Percentiles rank a stretch among this genome's conserved stretches.
Evolutionary conservation across 164 flowering plant species (phyloP).

Genomic region (Liriodendron chinense): DNA sequence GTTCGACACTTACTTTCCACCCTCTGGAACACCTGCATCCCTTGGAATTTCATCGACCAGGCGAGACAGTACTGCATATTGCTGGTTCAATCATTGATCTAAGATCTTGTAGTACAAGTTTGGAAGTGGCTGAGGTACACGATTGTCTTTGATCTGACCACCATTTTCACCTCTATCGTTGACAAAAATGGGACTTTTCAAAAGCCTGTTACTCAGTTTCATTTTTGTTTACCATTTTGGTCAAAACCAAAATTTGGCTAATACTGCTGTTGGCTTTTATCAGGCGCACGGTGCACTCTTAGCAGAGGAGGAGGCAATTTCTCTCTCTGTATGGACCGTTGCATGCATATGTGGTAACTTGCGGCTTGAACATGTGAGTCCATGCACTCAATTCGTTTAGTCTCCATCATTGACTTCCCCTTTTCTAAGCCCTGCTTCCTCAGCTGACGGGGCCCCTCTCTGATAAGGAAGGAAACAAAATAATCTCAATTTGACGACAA

Average conservation of each 20-base stretch:
- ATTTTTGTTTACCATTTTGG: not conserved
- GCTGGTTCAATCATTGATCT: conserved; percentile 79
- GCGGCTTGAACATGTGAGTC: conserved; percentile 81
- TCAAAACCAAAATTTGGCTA: not conserved
- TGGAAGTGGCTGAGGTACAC: conserved; percentile 79
- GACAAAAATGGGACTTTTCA: not conserved
- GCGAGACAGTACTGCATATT: conserved; percentile 51
- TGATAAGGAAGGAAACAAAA: no score
- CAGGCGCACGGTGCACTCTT: conserved; percentile 74
- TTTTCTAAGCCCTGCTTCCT: no score
- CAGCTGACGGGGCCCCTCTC: no score
- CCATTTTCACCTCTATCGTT: not conserved
- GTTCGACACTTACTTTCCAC: conserved; percentile 63
- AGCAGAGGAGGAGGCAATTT: conserved; percentile 91
- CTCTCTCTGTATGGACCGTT: conserved; percentile 85
- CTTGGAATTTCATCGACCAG: conserved; percentile 70
- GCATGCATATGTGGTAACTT: conserved; percentile 88
- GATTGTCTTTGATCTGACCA: not conserved
- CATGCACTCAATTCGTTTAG: no score
- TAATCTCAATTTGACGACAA: no score
- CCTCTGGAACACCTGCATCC: conserved; percentile 95
- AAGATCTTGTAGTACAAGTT: conserved; percentile 72
- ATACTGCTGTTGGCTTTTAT: conserved; percentile 6
- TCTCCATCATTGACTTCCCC: no score
- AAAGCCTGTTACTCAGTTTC: not conserved